A percentile compares a stretch with the other conserved stretches of the same genome.
phyloP scores from a whole-genome alignment of 192 early-diverging fungal genomes.

The Rhizoclosmatium sp. region DNA sequence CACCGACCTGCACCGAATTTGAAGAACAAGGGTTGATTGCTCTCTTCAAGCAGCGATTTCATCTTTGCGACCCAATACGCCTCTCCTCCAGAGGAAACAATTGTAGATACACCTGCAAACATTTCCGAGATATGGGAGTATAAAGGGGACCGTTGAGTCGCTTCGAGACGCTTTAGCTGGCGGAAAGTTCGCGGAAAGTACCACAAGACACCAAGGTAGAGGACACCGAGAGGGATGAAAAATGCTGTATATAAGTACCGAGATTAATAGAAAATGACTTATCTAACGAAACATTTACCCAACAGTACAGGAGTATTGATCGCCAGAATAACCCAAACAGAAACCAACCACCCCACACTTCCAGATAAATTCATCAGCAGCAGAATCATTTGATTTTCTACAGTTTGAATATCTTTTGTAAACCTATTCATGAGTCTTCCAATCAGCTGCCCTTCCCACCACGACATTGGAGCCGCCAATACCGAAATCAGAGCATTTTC shows the following conservation, averaged over 20 bases:
- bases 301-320: conserved; percentile 6
- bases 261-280: no score
- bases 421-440: conserved; percentile 73
- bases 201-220: conserved; percentile 36
- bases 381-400: no score
- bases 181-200: conserved; percentile 60
- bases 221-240: conserved; percentile 1
- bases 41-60: not conserved
- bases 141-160: conserved; percentile 41
- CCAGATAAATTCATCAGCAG: no score
- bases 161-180: conserved; percentile 52
- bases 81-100: conserved; percentile 28
- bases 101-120: conserved; percentile 44
- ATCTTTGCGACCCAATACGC: not conserved
- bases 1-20: conserved; percentile 15
- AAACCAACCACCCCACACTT: not conserved
- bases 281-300: not conserved
- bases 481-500: conserved; percentile 42
- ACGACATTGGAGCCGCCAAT: conserved; percentile 24
- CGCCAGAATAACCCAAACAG: not conserved
- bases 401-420: no score
- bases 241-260: no score
- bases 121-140: conserved; percentile 49
- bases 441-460: conserved; percentile 48
- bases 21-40: conserved; percentile 20